These are phyloP conservation scores for Phytophthora citrophthora DNA, from an alignment of 352 stramenopile genomes.

Conservation along the genomic window DNA sequence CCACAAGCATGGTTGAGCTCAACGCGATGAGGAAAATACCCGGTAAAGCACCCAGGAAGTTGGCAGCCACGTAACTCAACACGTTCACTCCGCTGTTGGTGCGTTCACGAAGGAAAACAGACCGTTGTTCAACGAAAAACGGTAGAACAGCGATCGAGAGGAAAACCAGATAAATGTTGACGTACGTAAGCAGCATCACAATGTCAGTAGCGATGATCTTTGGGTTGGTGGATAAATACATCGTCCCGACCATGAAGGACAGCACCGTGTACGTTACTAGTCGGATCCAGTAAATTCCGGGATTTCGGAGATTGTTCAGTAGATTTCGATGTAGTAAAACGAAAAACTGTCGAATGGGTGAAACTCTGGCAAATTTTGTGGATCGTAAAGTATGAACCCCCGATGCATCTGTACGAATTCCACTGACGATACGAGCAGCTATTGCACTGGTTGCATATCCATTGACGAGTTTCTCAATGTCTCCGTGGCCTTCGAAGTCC, in stretches of 20 bases:
- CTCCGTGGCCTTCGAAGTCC: conserved; percentile 47
- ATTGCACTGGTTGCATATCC: conserved; percentile 18
- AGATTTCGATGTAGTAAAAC: conserved; percentile 62
- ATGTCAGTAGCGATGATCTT: conserved; percentile 34
- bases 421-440: conserved; percentile 13
- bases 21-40: conserved; percentile 67
- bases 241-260: conserved; percentile 69
- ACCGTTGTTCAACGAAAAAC: conserved; percentile 83
- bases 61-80: conserved; percentile 74
- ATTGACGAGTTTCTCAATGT: conserved; percentile 17
- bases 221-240: conserved; percentile 58
- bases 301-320: conserved; percentile 66
- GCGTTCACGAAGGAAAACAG: conserved; percentile 84
- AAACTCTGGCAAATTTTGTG: conserved; percentile 25
- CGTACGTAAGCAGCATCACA: conserved; percentile 83
- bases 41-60: conserved; percentile 71
- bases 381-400: conserved; percentile 4
- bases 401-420: conserved; percentile 12
- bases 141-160: conserved; percentile 87
- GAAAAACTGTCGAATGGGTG: conserved; percentile 50
- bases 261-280: conserved; percentile 76
- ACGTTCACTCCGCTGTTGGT: conserved; percentile 55
- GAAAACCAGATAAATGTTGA: conserved; percentile 89
- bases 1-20: conserved; percentile 51
- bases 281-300: conserved; percentile 75